Base-by-base conservation (phyloP, 805 yeast genomes). In the Saturnispora bothae region DNA sequence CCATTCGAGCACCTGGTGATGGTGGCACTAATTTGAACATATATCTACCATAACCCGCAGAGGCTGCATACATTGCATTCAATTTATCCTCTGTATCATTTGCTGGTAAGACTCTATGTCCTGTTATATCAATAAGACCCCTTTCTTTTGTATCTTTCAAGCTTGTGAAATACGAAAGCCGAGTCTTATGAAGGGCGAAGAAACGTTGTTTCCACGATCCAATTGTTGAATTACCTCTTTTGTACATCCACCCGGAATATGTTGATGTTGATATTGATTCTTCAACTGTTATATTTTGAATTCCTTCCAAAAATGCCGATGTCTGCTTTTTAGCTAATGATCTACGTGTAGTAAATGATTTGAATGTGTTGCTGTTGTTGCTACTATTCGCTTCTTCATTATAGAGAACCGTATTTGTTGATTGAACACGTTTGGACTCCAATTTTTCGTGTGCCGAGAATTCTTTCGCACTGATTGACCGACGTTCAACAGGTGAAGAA, bases 1-100 rank as follows among this genome's bases (percentile, higher is more conserved):
- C 97, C 61, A 88, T 89, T 47, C 80, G 78, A 38, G 89, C 83
- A 0, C 99, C 99, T 0, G 97, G 97, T 2, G 94, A 95, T 0
- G 99, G 99, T 8, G 99, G 99, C 3, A 88, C 75, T 10, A 92
- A 57, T 58, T 88, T 88, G 66, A 92, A 89, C 52, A 95, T 85
- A 54, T 76, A 83, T 29, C 94, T 69, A n/a, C 97, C 97, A 31
- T 83, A 79, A 7, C 96, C 96, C 3, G 95, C 81, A 23, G 89
- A 78, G 0, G 96, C 92, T 1, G 97, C 96, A 57, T 83, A 83
- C 33, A 89, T 61, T 0, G 96, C 83, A 28, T 84, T 77, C 3
- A 58, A 16, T 54, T 81, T 83, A 60, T 88, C 96, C 49, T 84
- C 94, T 12, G 68, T 61, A 42, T 80, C 88, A 42, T 66, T 68